Conservation (phyloP, 306 rosid genomes). For the Astragalus glycyphyllos region DNA sequence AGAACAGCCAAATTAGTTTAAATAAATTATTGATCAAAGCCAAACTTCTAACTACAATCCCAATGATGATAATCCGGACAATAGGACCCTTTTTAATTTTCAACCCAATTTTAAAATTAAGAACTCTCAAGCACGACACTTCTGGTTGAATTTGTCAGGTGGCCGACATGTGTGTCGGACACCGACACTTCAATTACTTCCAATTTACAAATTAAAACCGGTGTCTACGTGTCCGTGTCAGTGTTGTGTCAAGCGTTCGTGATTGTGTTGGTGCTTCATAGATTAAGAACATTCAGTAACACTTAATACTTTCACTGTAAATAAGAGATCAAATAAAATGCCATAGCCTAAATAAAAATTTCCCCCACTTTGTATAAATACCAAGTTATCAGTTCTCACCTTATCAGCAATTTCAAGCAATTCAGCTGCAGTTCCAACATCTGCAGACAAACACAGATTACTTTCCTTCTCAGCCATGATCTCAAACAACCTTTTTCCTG, state of each 20-base stretch:
- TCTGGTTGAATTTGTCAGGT: too few relatives aligned
- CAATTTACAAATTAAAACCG: too few relatives aligned
- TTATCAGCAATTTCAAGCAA: conserved; percentile 84
- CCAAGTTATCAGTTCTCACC: conserved; percentile 49
- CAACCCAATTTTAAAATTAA: conserved; percentile 15
- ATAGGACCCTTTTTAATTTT: neutral
- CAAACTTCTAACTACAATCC: conserved; percentile 29
- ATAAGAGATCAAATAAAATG: conserved; percentile 21
- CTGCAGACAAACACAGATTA: conserved; percentile 86
- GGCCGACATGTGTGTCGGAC: too few relatives aligned
- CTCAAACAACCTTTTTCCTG: conserved; percentile 79
- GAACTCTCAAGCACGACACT: neutral
- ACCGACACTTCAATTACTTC: too few relatives aligned
- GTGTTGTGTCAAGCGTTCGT: too few relatives aligned
- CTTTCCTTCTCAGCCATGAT: conserved; percentile 89
- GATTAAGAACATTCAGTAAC: neutral
- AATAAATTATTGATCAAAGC: neutral
- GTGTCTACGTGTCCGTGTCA: too few relatives aligned
- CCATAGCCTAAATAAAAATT: neutral
- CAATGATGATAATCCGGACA: conserved; percentile 11
- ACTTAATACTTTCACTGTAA: neutral
- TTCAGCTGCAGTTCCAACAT: conserved; percentile 80
- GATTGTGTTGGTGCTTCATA: too few relatives aligned
- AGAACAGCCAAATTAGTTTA: conserved; percentile 19
- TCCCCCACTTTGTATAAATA: neutral